Conservation (phyloP, 768 basidiomycete genomes). For the Suillus tomentosus region DNA sequence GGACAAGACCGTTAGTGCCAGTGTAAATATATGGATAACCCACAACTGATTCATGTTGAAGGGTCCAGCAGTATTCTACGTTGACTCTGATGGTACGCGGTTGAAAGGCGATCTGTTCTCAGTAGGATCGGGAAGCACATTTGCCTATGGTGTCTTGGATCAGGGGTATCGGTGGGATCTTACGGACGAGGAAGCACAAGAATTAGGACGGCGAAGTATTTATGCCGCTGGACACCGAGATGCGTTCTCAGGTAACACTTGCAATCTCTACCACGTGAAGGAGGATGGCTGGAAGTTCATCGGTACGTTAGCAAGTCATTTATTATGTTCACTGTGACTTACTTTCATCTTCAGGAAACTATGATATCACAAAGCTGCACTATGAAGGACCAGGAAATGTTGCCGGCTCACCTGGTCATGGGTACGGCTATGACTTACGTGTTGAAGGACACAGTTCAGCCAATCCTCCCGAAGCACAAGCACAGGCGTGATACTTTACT, state of each 20-base stretch:
- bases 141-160: slow-evolving; percentile 98
- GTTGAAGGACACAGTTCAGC: slow-evolving; percentile 57
- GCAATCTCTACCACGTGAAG: slow-evolving; percentile 95
- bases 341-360: slow-evolving; percentile 78
- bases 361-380: slow-evolving; percentile 88
- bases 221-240: slow-evolving; percentile 97
- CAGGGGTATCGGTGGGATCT: slow-evolving; percentile 95
- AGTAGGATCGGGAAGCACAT: slow-evolving; percentile 96
- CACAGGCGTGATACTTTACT: slow-evolving; percentile 23
- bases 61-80: slow-evolving; percentile 95
- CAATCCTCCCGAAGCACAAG: slow-evolving; percentile 43
- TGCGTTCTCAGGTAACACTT: slow-evolving; percentile 93
- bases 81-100: slow-evolving; percentile 95
- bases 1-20: slow-evolving; percentile 86
- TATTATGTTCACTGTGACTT: slow-evolving; percentile 15
- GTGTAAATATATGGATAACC: neutral
- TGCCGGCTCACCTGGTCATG: slow-evolving; percentile 60
- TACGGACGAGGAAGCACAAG: slow-evolving; percentile 90
- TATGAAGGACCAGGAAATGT: slow-evolving; percentile 83
- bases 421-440: slow-evolving; percentile 82
- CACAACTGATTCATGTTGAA: slow-evolving; percentile 32
- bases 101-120: slow-evolving; percentile 98
- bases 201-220: slow-evolving; percentile 90
- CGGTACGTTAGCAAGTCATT: slow-evolving; percentile 49
- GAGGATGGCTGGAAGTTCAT: slow-evolving; percentile 96